phyloP scores from a whole-genome alignment of 2,329 filamentous ascomycete genomes.

The Fusarium nelsonii region DNA sequence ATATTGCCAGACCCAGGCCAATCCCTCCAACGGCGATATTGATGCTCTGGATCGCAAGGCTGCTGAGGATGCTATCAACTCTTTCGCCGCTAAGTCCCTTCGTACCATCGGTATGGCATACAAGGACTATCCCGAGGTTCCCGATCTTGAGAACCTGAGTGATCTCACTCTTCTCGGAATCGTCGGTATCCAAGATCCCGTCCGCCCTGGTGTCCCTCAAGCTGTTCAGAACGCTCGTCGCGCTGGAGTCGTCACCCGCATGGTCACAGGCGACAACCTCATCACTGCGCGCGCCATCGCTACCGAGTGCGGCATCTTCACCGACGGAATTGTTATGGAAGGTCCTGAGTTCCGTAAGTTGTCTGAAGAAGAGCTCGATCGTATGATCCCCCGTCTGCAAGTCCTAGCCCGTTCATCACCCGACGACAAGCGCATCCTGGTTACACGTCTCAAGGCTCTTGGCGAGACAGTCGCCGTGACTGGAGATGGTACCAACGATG shows the following conservation, averaged over 20 bases:
- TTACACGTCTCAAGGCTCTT: constrained; percentile 76
- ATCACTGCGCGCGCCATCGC: constrained; percentile 84
- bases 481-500: constrained; percentile 87
- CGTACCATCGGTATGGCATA: constrained; percentile 88
- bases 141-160: constrained; percentile 67
- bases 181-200: constrained; percentile 83
- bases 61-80: constrained; percentile 73
- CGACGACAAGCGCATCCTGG: constrained; percentile 80
- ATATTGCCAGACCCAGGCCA: constrained; percentile 62
- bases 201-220: constrained; percentile 77
- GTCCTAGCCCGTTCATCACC: constrained; percentile 81
- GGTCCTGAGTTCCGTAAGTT: constrained; percentile 82
- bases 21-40: constrained; percentile 60
- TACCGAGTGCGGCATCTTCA: constrained; percentile 80
- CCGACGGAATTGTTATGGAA: constrained; percentile 79
- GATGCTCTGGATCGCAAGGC: constrained; percentile 65
- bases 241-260: constrained; percentile 83
- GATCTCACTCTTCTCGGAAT: constrained; percentile 72
- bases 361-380: constrained; percentile 72
- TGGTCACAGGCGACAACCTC: constrained; percentile 88
- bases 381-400: constrained; percentile 75
- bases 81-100: constrained; percentile 82
- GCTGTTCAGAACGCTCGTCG: constrained; percentile 79
- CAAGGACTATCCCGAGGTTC: constrained; percentile 76
- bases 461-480: constrained; percentile 85